Base-by-base conservation (phyloP, 2,329 filamentous ascomycete species). In the Sclerotiophoma versabilis region DNA sequence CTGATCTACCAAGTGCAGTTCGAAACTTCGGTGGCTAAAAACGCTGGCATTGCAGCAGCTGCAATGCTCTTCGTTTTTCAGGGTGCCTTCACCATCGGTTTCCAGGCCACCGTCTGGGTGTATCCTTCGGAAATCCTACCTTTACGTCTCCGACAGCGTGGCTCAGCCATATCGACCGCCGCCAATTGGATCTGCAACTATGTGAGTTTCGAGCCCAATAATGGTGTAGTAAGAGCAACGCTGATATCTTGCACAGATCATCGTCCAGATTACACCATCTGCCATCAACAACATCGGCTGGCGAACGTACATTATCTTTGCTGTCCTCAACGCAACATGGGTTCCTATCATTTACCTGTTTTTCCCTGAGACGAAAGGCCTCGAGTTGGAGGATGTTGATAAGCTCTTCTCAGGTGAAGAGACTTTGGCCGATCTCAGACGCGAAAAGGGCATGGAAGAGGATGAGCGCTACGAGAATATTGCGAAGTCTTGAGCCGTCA, bases 331-430 rank as follows among this genome's bases (percentile, higher is more conserved):
- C 17, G 62, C 62, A 15, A 62, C 66, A 10, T 80, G 79, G 48
- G 67, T 80, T 0, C 79, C 78, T 0, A 66, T 80, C 5, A 69
- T 79, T 4, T 81, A 78, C 65, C 74, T 79, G 44, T 77, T 81
- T 63, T 84, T 81, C 48, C 81, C 82, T 0, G 82, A 84, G 57
- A 83, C 81, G 3, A 56, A 56, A 22, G 58, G 58, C 27, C 49
- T 58, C 6, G 45, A 53, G 47, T 43, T 60, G 10, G 58, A 60
- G 20, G 58, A 56, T 12, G 51, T 59, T 19, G 57, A 59, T 22
- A 52, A 49, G n/a, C 34, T 59, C 14, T 59, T 59, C 45, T 58
- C 51, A 3, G 56, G 56, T 11, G 56, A 58, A 17, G 47, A 49
- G 23, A 56, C 53, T 12, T 20, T 56, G 11, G 45, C 42, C 3